Conservation (phyloP, 2,329 filamentous ascomycete species). For the Hypocrella siamensis region DNA sequence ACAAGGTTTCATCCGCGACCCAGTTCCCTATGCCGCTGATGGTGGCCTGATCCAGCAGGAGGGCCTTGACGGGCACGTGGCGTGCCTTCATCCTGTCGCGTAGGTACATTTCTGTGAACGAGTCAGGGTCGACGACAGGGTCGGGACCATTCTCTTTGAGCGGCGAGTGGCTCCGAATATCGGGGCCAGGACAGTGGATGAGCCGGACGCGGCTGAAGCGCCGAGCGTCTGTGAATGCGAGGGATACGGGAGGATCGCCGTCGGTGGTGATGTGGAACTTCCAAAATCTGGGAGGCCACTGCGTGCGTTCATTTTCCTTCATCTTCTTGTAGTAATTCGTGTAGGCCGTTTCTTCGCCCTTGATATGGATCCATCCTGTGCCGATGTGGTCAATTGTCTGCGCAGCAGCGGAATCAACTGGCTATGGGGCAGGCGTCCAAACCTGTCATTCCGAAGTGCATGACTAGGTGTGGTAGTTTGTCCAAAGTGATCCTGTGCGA, state of each 20-base stretch:
- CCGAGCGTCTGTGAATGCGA: slow-evolving; percentile 74
- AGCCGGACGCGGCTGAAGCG: slow-evolving; percentile 67
- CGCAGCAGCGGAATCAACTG: no score
- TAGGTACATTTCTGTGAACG: slow-evolving; percentile 65
- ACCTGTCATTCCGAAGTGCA: slow-evolving; percentile 70
- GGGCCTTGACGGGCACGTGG: slow-evolving; percentile 74
- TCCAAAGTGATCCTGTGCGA: slow-evolving; percentile 37
- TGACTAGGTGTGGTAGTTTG: slow-evolving; percentile 68
- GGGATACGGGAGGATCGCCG: slow-evolving; percentile 34
- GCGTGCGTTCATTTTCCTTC: slow-evolving; percentile 36
- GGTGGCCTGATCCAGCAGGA: slow-evolving; percentile 74
- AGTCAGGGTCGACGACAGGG: slow-evolving; percentile 66
- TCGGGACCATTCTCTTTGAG: slow-evolving; percentile 89
- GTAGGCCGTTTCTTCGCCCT: slow-evolving; percentile 60
- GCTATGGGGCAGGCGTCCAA: slow-evolving; percentile 5
- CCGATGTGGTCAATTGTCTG: no score
- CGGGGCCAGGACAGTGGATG: slow-evolving; percentile 60
- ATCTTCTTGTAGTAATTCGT: slow-evolving; percentile 68
- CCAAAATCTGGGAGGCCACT: slow-evolving; percentile 82
- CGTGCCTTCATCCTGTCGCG: slow-evolving; percentile 54
- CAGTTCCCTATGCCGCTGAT: slow-evolving; percentile 94
- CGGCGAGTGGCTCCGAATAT: slow-evolving; percentile 63
- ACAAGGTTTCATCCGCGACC: slow-evolving; percentile 91
- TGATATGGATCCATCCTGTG: slow-evolving; percentile 76
- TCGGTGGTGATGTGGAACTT: slow-evolving; percentile 66